Percentiles rank a stretch among this genome's conserved stretches.
phyloP scores from a whole-genome alignment of 805 yeast species.

The Groenewaldozyma salmanticensis region DNA sequence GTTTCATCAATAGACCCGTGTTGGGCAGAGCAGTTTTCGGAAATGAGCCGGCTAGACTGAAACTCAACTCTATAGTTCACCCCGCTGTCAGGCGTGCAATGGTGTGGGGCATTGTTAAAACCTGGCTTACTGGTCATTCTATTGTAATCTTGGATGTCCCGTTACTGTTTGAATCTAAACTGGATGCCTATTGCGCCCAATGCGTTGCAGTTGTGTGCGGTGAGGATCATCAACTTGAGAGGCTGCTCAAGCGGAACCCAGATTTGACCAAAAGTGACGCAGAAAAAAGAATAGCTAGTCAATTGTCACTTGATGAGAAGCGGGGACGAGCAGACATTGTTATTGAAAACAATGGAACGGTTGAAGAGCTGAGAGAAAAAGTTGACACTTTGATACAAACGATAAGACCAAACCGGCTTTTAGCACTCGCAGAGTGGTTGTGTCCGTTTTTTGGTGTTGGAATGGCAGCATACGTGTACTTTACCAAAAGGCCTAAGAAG shows the following conservation, averaged over 20 bases:
- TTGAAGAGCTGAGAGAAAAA: conserved; percentile 35
- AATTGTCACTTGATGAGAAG: conserved; percentile 57
- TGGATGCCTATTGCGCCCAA: conserved; percentile 62
- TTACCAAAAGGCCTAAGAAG: not conserved
- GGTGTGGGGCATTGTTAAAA: conserved; percentile 40
- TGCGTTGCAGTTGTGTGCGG: conserved; percentile 61
- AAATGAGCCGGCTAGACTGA: conserved; percentile 45
- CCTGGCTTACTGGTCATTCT: conserved; percentile 47
- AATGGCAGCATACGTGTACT: conserved; percentile 13
- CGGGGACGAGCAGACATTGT: conserved; percentile 52
- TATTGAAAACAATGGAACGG: conserved; percentile 48
- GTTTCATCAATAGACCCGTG: conserved; percentile 53
- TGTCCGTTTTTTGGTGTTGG: conserved; percentile 27
- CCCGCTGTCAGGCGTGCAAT: conserved; percentile 75
- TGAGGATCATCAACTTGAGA: conserved; percentile 44
- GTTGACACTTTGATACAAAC: conserved; percentile 33
- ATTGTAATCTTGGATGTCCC: conserved; percentile 85
- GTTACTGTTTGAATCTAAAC: conserved; percentile 67
- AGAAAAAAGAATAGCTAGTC: conserved; percentile 59
- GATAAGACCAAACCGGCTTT: conserved; percentile 30
- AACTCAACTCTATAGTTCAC: conserved; percentile 70
- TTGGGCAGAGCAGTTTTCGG: conserved; percentile 75
- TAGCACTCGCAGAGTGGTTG: conserved; percentile 24
- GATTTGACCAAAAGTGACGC: conserved; percentile 61
- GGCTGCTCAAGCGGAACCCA: conserved; percentile 61